Conservation (phyloP, 306 rosid genomes). For the Medicago lupulina region DNA sequence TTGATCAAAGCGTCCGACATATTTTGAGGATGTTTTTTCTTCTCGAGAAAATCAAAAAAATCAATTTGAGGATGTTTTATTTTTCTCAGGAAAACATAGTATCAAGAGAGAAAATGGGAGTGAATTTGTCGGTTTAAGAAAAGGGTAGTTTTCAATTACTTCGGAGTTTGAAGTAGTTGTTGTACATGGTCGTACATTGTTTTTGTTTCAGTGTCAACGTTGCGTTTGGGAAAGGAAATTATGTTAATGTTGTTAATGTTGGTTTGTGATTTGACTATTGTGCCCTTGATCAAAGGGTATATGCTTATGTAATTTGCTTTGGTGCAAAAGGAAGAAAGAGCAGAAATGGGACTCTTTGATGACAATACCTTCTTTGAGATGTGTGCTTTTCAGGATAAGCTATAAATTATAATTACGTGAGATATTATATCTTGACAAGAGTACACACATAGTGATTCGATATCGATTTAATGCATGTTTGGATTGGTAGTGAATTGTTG, state of each 20-base stretch:
- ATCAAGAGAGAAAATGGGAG: conserved; percentile 10
- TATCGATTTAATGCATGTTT: too few relatives aligned
- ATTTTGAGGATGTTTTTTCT: conserved; percentile 23
- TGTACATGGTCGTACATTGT: neutral
- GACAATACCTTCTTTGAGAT: neutral
- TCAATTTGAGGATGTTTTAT: neutral
- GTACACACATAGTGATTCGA: too few relatives aligned
- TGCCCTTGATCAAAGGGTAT: conserved; percentile 35
- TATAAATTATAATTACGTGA: too few relatives aligned
- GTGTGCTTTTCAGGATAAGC: neutral
- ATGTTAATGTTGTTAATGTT: conserved; percentile 19
- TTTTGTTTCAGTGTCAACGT: conserved; percentile 24
- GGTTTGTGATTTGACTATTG: neutral
- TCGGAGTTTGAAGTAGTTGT: conserved; percentile 6
- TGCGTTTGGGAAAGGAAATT: conserved; percentile 49
- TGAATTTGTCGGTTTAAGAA: neutral
- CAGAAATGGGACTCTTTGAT: neutral
- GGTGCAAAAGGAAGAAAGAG: neutral
- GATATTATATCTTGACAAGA: too few relatives aligned
- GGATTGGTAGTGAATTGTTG: too few relatives aligned
- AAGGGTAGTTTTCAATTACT: neutral
- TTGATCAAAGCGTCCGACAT: conserved; percentile 99
- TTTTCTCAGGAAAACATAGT: conserved; percentile 34
- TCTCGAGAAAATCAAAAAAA: conserved; percentile 31
- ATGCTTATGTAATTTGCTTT: conserved; percentile 29